These are phyloP conservation scores for Plenodomus lindquistii DNA, from an alignment of 2,329 filamentous ascomycete species.

Conservation along the genomic window DNA sequence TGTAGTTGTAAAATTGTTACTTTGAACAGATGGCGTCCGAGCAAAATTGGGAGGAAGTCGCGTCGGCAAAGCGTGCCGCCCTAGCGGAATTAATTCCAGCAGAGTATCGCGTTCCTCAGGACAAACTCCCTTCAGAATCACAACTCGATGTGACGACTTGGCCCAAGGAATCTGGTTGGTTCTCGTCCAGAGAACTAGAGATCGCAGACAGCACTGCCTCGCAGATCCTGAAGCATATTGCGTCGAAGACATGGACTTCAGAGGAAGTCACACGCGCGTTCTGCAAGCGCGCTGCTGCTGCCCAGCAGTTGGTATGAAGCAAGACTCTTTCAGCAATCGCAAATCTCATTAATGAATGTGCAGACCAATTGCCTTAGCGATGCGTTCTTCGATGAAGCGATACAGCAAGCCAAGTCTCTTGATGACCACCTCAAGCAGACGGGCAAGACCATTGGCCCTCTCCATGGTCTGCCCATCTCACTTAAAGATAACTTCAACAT, in stretches of 20 bases:
- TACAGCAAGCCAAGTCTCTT: slow-evolving; percentile 55
- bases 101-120: slow-evolving; percentile 60
- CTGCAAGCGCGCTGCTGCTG: slow-evolving; percentile 59
- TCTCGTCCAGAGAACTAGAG: slow-evolving; percentile 56
- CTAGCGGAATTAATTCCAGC: slow-evolving; percentile 58
- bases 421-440: slow-evolving; percentile 55
- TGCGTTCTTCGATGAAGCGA: slow-evolving; percentile 58
- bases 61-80: slow-evolving; percentile 48
- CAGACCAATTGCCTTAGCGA: slow-evolving; percentile 65
- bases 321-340: background rate
- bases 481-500: slow-evolving; percentile 75
- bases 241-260: slow-evolving; percentile 53
- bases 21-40: slow-evolving; percentile 16
- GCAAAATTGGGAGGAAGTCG: slow-evolving; percentile 51
- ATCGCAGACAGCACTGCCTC: slow-evolving; percentile 52
- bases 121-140: slow-evolving; percentile 57
- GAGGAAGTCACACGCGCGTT: slow-evolving; percentile 58
- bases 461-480: slow-evolving; percentile 69
- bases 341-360: slow-evolving; percentile 1
- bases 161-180: slow-evolving; percentile 62
- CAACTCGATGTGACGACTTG: slow-evolving; percentile 62
- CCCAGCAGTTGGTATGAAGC: slow-evolving; percentile 56
- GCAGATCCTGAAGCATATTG: slow-evolving; percentile 47
- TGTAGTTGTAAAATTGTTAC: background rate
- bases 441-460: slow-evolving; percentile 59